phyloP scores from a whole-genome alignment of 2,329 filamentous ascomycete species.

The Alternaria sp. region DNA sequence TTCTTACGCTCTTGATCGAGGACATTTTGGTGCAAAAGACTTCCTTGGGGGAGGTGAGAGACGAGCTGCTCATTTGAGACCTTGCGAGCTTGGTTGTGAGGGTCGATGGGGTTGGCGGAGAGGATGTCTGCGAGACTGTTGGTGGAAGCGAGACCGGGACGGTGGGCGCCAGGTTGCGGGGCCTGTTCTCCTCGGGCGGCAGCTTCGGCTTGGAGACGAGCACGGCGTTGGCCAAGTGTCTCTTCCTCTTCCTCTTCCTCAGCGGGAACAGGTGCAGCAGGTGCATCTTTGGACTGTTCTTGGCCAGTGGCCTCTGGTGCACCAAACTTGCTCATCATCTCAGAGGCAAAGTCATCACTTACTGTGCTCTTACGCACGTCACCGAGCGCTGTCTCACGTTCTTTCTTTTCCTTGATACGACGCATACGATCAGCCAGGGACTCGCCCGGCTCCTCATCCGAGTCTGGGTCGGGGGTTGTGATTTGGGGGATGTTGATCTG shows the following conservation, averaged over 20 bases:
- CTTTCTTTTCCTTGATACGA: slow-evolving; percentile 68
- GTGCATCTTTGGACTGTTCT: slow-evolving; percentile 30
- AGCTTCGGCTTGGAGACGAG: slow-evolving; percentile 75
- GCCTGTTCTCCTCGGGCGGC: slow-evolving; percentile 55
- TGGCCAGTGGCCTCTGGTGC: slow-evolving; percentile 24
- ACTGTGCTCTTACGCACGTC: slow-evolving; percentile 60
- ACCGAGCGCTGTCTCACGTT: slow-evolving; percentile 54
- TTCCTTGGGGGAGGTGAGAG: slow-evolving; percentile 49
- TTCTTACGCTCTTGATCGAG: slow-evolving; percentile 49
- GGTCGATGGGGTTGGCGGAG: slow-evolving; percentile 60
- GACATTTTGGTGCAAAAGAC: slow-evolving; percentile 52
- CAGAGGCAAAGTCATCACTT: slow-evolving; percentile 71
- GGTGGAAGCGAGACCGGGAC: slow-evolving; percentile 51
- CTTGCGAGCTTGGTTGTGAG: slow-evolving; percentile 45
- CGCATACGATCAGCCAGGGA: slow-evolving; percentile 72
- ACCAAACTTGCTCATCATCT: slow-evolving; percentile 65
- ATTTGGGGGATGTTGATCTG: slow-evolving; percentile 40
- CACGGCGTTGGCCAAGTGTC: slow-evolving; percentile 79
- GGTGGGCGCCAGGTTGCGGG: slow-evolving; percentile 29
- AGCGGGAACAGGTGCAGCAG: slow-evolving; percentile 32
- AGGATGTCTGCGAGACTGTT: slow-evolving; percentile 70
- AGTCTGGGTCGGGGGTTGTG: slow-evolving; percentile 39
- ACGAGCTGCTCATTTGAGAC: slow-evolving; percentile 47
- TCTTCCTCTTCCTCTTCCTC: slow-evolving; percentile 67
- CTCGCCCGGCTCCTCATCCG: slow-evolving; percentile 62